Conservation (phyloP, 2,329 filamentous ascomycete species). For the Coniella vitis region DNA sequence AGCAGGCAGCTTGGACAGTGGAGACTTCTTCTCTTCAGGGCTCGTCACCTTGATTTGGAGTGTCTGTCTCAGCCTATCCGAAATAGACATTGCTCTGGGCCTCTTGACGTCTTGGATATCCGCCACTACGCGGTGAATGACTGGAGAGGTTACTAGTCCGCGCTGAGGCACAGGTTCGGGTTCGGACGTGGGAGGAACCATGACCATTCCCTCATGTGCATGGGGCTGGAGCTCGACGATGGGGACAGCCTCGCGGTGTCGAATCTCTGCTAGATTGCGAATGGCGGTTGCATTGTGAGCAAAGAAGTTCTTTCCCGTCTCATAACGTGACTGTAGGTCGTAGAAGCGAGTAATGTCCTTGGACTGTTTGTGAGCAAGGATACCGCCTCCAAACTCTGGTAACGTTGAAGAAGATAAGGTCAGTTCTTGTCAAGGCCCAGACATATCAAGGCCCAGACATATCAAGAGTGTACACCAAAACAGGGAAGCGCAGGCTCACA, state of each 20-base stretch:
- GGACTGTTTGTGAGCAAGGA: conserved; percentile 10
- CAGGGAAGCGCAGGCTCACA: conserved; percentile 13
- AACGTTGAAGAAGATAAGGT: background rate
- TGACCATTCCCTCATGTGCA: background rate
- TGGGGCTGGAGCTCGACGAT: background rate
- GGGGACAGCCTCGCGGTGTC: conserved; percentile 5
- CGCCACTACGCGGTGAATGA: background rate
- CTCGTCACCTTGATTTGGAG: background rate
- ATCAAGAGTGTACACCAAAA: too few relatives aligned
- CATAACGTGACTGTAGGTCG: background rate
- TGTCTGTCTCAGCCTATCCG: background rate
- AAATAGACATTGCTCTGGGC: background rate
- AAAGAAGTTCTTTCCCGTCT: conserved; percentile 1
- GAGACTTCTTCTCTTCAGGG: background rate
- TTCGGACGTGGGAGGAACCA: background rate
- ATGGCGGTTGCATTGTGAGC: conserved; percentile 10
- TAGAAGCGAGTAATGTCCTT: conserved; percentile 10
- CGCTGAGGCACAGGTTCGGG: background rate
- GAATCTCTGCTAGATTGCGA: conserved; percentile 13
- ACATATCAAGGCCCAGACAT: too few relatives aligned
- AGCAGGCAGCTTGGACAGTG: background rate
- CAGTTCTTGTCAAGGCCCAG: too few relatives aligned
- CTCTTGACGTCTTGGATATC: background rate
- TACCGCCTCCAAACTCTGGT: conserved; percentile 14
- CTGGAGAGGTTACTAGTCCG: background rate